Evolutionary conservation across 768 basidiomycete genomes (phyloP).

Genomic region (Rhodosporidiobolus sp.): DNA sequence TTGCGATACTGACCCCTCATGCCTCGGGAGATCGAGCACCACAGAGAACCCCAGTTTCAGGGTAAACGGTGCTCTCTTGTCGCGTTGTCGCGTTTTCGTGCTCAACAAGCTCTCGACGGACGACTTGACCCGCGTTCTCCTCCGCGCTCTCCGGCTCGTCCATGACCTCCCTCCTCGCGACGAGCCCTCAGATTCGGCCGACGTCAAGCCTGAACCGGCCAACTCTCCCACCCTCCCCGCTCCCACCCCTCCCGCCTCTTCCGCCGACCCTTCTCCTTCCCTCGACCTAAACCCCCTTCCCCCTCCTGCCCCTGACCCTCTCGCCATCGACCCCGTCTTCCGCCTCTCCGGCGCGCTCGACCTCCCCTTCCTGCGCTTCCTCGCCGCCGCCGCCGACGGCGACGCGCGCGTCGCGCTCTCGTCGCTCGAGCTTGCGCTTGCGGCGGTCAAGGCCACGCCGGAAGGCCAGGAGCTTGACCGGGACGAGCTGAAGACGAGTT

Average conservation of each 20-base stretch:
- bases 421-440: slow-evolving; percentile 67
- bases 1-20: no score
- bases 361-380: slow-evolving; percentile 26
- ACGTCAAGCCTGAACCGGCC: slow-evolving; percentile 8
- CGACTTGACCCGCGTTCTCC: slow-evolving; percentile 61
- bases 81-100: slow-evolving; percentile 62
- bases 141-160: slow-evolving; percentile 52
- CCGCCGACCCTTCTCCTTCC: neutral
- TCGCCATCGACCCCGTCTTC: slow-evolving; percentile 23
- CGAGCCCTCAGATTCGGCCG: neutral
- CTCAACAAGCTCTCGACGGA: slow-evolving; percentile 65
- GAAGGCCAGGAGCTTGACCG: slow-evolving; percentile 38
- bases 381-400: slow-evolving; percentile 44
- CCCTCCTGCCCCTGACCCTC: neutral
- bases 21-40: no score
- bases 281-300: neutral
- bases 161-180: neutral
- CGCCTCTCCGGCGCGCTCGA: slow-evolving; percentile 29
- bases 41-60: slow-evolving; percentile 84
- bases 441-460: slow-evolving; percentile 42
- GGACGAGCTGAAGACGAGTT: slow-evolving; percentile 59
- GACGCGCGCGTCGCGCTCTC: slow-evolving; percentile 62
- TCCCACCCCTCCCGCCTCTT: neutral
- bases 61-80: slow-evolving; percentile 40
- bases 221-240: neutral